Percentiles rank a stretch among this genome's conserved stretches.
These are phyloP conservation scores for Delphinella strobiligena DNA, from an alignment of 2,329 filamentous ascomycete species.

Conservation along the genomic window DNA sequence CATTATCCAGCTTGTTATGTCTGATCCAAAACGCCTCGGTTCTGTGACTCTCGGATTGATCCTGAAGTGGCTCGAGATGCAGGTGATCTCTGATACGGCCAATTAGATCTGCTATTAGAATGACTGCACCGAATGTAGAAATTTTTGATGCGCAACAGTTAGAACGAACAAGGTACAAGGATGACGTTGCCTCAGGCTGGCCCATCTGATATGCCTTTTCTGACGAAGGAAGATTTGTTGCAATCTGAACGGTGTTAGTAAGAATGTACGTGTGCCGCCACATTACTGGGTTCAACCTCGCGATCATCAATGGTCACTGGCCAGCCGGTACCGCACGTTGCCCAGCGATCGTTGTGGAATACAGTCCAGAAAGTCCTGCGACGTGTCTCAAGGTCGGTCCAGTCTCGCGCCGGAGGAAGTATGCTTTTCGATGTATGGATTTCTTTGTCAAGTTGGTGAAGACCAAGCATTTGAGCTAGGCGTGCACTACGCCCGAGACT, in stretches of 20 bases:
- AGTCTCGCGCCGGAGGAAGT: conserved; percentile 72
- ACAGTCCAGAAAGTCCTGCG: conserved; percentile 90
- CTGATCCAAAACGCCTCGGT: conserved; percentile 94
- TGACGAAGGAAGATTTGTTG: conserved; percentile 70
- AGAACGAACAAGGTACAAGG: conserved; percentile 56
- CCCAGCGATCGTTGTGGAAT: conserved; percentile 82
- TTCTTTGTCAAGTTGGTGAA: conserved; percentile 72
- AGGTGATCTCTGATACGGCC: conserved; percentile 84
- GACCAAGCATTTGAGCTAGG: conserved; percentile 79
- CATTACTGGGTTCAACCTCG: not conserved
- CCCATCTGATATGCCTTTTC: conserved; percentile 79
- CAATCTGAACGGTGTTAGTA: conserved; percentile 33
- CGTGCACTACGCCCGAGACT: conserved; percentile 74
- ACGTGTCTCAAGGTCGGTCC: conserved; percentile 86
- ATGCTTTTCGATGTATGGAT: conserved; percentile 89
- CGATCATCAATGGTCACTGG: conserved; percentile 90
- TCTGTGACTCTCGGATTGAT: conserved; percentile 58
- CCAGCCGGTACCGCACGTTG: conserved; percentile 94
- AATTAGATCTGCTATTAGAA: conserved; percentile 75
- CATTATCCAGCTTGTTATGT: conserved; percentile 78
- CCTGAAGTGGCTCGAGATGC: conserved; percentile 70
- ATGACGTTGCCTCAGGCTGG: conserved; percentile 57
- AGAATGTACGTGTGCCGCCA: too few relatives aligned
- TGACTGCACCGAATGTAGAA: conserved; percentile 68
- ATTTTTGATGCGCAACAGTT: conserved; percentile 60